These are phyloP conservation scores for Globisporangium radiosum DNA, from an alignment of 352 stramenopile species.

Conservation along the genomic window DNA sequence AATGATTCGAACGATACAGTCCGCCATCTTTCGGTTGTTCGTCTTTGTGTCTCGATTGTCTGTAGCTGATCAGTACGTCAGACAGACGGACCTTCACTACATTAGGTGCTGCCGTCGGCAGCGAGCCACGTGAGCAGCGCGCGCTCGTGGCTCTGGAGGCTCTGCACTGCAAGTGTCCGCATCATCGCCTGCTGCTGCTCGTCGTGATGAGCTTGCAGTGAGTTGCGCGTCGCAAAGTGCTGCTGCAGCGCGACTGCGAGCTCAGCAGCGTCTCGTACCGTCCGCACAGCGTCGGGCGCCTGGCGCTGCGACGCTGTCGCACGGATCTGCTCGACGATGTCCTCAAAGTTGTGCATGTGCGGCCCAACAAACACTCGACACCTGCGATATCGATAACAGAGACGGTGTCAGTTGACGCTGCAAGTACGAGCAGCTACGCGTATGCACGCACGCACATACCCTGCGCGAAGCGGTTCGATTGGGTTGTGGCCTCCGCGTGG, in stretches of 20 bases:
- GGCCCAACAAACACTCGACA: slow-evolving; percentile 61
- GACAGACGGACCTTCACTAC: no score
- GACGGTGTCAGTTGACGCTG: no score
- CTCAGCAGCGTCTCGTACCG: slow-evolving; percentile 5
- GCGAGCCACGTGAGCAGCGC: slow-evolving; percentile 31
- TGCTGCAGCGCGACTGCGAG: slow-evolving; percentile 17
- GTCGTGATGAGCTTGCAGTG: not conserved
- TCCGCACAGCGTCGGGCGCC: not conserved
- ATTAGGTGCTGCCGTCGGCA: not conserved
- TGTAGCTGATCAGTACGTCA: no score
- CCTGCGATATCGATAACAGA: slow-evolving; percentile 9
- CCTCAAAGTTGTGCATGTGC: slow-evolving; percentile 64
- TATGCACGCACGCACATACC: slow-evolving; percentile 16
- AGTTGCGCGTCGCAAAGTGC: slow-evolving; percentile 10
- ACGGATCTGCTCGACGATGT: slow-evolving; percentile 34
- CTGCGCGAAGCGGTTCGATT: slow-evolving; percentile 61
- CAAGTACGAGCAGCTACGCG: not conserved
- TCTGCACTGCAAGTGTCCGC: slow-evolving; percentile 20
- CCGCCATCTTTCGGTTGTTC: no score
- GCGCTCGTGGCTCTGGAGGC: slow-evolving; percentile 28
- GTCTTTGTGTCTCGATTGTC: no score
- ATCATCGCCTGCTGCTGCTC: slow-evolving; percentile 10
- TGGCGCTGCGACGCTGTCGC: no score
- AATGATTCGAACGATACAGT: no score
- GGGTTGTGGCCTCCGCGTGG: slow-evolving; percentile 63